A percentile compares a stretch with the other conserved stretches of the same genome.
Evolutionary conservation across 2,329 filamentous ascomycete species (phyloP).

Genomic region (Cryphonectria naterciae): DNA sequence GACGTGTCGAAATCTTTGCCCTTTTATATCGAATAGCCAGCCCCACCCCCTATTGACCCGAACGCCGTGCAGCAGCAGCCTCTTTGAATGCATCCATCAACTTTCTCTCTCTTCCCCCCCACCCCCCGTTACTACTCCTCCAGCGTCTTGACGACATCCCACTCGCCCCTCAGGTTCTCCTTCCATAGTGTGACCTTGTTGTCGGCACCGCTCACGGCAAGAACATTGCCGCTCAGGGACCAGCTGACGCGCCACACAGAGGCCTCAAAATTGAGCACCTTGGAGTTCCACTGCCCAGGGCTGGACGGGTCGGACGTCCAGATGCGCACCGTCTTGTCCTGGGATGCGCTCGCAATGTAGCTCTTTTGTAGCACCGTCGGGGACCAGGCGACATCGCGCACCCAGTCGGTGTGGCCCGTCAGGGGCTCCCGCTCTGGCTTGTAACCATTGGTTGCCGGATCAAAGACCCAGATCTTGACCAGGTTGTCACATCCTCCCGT

Average conservation of each 20-base stretch:
- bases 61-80: conserved; percentile 27
- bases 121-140: conserved; percentile 74
- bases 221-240: conserved; percentile 94
- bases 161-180: conserved; percentile 94
- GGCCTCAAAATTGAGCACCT: conserved; percentile 84
- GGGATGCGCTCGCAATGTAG: conserved; percentile 93
- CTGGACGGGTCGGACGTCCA: conserved; percentile 80
- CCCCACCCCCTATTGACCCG: conserved; percentile 9
- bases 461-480: conserved; percentile 91
- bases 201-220: conserved; percentile 90
- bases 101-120: not conserved
- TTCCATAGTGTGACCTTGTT: conserved; percentile 99
- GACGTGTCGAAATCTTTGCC: conserved; percentile 3
- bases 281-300: conserved; percentile 78
- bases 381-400: conserved; percentile 95
- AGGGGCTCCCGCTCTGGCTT: conserved; percentile 68
- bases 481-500: conserved; percentile 94
- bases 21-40: conserved; percentile 18
- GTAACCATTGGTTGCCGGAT: conserved; percentile 63
- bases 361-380: conserved; percentile 93
- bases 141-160: conserved; percentile 96
- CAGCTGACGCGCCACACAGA: conserved; percentile 96
- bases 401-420: conserved; percentile 90
- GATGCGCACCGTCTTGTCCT: conserved; percentile 97
- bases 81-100: conserved; percentile 14